phyloP scores from a whole-genome alignment of 768 basidiomycete genomes.

The Chalciporus sphaerocephalus region DNA sequence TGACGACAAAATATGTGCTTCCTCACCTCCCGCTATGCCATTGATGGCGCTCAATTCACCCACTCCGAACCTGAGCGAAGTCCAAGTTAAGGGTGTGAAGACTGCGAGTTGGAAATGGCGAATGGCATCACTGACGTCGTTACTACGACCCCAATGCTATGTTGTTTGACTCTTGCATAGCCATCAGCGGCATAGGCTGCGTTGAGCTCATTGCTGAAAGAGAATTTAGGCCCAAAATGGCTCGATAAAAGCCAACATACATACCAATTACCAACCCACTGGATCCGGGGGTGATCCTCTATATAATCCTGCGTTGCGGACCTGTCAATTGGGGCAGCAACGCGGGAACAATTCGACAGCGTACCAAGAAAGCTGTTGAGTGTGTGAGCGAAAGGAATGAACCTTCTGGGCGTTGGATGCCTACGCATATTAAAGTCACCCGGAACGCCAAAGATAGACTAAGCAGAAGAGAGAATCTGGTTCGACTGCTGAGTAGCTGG shows the following conservation, averaged over 20 bases:
- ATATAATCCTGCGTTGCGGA: slow-evolving; percentile 58
- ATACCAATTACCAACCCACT: slow-evolving; percentile 87
- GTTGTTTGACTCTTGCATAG: slow-evolving; percentile 82
- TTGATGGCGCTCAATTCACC: slow-evolving; percentile 88
- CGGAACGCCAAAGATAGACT: slow-evolving; percentile 82
- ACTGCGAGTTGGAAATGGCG: too few species aligned
- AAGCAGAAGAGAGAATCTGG: neutral
- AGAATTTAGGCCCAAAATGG: neutral
- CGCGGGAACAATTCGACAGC: neutral
- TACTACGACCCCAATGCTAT: slow-evolving; percentile 62
- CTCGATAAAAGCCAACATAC: neutral
- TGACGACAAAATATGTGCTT: neutral
- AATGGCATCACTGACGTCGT: slow-evolving; percentile 75
- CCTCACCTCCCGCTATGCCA: slow-evolving; percentile 69
- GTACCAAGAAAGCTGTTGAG: slow-evolving; percentile 26
- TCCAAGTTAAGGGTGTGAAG: neutral
- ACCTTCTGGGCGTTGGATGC: slow-evolving; percentile 4
- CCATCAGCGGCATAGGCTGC: slow-evolving; percentile 91
- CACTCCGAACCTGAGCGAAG: slow-evolving; percentile 69
- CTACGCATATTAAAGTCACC: slow-evolving; percentile 80
- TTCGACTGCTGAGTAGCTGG: neutral
- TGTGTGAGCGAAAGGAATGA: neutral
- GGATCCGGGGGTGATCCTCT: slow-evolving; percentile 70
- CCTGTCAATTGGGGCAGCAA: neutral
- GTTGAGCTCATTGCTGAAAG: slow-evolving; percentile 76